Base-by-base conservation (phyloP, 2,329 filamentous ascomycete genomes). In the Alternaria brassicae region DNA sequence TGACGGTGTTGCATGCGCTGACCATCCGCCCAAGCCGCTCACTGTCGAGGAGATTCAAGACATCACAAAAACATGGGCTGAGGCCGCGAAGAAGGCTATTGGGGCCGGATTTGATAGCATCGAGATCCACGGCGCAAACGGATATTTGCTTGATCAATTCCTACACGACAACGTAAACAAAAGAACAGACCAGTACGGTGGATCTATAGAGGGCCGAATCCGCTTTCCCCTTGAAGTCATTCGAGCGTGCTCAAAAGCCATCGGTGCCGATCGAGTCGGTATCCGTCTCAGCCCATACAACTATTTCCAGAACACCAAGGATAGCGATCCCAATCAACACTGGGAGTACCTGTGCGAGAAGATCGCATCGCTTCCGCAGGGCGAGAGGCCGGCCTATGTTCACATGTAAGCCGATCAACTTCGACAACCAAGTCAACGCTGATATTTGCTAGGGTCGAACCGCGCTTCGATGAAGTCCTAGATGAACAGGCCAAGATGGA, bases 221-320 rank as follows among this genome's bases (percentile, higher is more conserved):
- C 80, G 79, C 4, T 89, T 90, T 65, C 81, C 81, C 1, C 70
- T 88, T 2, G 84, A 87, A 63, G 77, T 88, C n/a, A 83, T 77
- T 44, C 56, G 71, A 44, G 74, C 71, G 53, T 71, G 70, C 36
- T 67, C 67, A 7, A 73, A 71, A 37, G 72, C 76, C 2, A 74
- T 78, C 44, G 75, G 76, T 7, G 66, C 66, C 42, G 71, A 75
- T 19, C 68, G 70, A 13, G 69, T 74, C 6, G 75, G 72, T 13
- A 75, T 78, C 19, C 68, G 75, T 25, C 66, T 76, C 23, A 69
- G 66, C 21, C 74, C 74, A 4, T 77, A 66, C 62, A 77, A 77
- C 59, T 77, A 77, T 64, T 77, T 77, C 63, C 74, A 76, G 50
- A 69, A 72, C 40, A 84, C 72, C 63, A 76, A 77, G 52, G 81